These are phyloP conservation scores for Paradendryphiella salina DNA, from an alignment of 2,329 filamentous ascomycete species.

Conservation along the genomic window DNA sequence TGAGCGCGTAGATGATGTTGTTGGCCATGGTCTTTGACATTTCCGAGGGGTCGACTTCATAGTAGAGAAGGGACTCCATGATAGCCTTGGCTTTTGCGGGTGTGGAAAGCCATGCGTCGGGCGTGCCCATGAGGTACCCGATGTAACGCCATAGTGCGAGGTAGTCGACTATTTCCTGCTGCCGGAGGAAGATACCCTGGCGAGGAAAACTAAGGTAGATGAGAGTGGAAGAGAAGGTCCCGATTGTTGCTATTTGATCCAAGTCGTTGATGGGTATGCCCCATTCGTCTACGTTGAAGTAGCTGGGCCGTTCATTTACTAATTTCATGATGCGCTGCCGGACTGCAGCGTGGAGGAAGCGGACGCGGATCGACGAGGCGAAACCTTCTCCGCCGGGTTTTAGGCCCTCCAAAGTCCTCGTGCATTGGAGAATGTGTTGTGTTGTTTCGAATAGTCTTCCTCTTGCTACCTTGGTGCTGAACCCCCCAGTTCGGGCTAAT, in stretches of 20 bases:
- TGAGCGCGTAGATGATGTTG: slow-evolving; percentile 73
- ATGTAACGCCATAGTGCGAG: slow-evolving; percentile 77
- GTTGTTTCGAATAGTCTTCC: slow-evolving; percentile 72
- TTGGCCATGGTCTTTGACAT: slow-evolving; percentile 68
- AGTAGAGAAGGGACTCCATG: slow-evolving; percentile 68
- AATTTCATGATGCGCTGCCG: slow-evolving; percentile 66
- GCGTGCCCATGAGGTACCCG: slow-evolving; percentile 70
- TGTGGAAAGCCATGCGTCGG: slow-evolving; percentile 62
- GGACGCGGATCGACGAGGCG: slow-evolving; percentile 66
- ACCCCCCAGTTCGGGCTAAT: slow-evolving; percentile 72
- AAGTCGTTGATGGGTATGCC: slow-evolving; percentile 76
- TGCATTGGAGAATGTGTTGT: slow-evolving; percentile 74
- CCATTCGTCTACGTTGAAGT: slow-evolving; percentile 62
- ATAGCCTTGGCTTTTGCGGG: slow-evolving; percentile 60
- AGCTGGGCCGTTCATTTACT: slow-evolving; percentile 58
- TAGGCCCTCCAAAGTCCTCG: slow-evolving; percentile 65
- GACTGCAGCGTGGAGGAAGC: slow-evolving; percentile 70
- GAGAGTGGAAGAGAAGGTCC: slow-evolving; percentile 68
- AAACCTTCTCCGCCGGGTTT: slow-evolving; percentile 69
- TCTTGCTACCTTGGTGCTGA: slow-evolving; percentile 67
- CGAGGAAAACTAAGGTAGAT: slow-evolving; percentile 71
- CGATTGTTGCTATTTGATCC: slow-evolving; percentile 72
- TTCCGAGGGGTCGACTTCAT: slow-evolving; percentile 67
- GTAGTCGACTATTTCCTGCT: slow-evolving; percentile 69
- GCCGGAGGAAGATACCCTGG: slow-evolving; percentile 68